Conservation (phyloP, 2,329 filamentous ascomycete genomes). For the Incumbomyces delicatus region DNA sequence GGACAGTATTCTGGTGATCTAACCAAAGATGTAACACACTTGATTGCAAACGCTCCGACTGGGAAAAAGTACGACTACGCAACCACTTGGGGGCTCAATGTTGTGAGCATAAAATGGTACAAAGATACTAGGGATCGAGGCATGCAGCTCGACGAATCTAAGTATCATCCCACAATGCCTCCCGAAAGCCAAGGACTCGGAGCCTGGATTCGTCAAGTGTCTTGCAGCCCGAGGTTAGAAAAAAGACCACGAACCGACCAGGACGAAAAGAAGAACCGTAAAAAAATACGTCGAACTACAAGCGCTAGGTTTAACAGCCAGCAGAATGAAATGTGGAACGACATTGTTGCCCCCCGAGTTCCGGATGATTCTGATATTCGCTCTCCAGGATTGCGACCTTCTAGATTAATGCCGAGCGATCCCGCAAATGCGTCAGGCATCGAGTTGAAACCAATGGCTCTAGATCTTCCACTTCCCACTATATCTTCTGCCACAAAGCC, state of each 20-base stretch:
- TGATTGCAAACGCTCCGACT: conserved; percentile 67
- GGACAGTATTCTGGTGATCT: conserved; percentile 82
- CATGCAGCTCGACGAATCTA: conserved; percentile 81
- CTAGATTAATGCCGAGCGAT: conserved; percentile 17
- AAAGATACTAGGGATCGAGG: conserved; percentile 71
- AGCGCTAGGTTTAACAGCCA: conserved; percentile 75
- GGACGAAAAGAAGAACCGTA: conserved; percentile 49
- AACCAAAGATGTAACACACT: conserved; percentile 74
- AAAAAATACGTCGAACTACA: conserved; percentile 79
- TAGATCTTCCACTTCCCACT: not conserved
- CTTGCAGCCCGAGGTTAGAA: conserved; percentile 40
- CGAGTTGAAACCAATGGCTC: not conserved
- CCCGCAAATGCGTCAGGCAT: not conserved
- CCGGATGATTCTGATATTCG: conserved; percentile 3
- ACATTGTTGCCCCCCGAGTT: conserved; percentile 54
- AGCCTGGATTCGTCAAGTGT: conserved; percentile 56
- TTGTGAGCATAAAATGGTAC: conserved; percentile 79
- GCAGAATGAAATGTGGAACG: conserved; percentile 77
- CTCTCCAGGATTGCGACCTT: conserved; percentile 22
- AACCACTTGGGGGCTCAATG: conserved; percentile 67
- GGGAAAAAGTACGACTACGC: conserved; percentile 88
- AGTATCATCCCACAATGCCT: conserved; percentile 68
- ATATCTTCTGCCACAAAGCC: not conserved
- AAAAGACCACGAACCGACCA: conserved; percentile 50
- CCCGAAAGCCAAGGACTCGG: conserved; percentile 62